Base-by-base conservation (phyloP, 2,329 filamentous ascomycete species). In the Didymellaceae sp. region DNA sequence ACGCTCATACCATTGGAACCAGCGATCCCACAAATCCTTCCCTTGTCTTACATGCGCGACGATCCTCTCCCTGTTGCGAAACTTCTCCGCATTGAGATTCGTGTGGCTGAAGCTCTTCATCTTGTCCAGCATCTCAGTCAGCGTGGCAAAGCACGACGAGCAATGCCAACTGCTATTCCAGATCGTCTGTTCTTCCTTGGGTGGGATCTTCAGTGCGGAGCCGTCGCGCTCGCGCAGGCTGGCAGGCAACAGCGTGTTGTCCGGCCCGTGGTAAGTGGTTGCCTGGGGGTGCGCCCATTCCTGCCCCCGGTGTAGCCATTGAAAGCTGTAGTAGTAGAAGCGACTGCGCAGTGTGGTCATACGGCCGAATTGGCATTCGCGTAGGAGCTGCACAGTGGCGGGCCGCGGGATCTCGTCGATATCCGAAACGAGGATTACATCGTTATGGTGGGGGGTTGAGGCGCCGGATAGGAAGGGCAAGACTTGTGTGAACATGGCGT, bases 371-470 rank as follows among this genome's bases (percentile, higher is more conserved):
- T 50, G 30, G 33, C 51, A 54, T 14, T 43, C 45, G 14, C 45
- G 44, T 20, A 54, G 45, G 5, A 54, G 40, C 10, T 47, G 44
- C 7, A 54, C 45, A 20, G 51, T 50, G 14, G 38, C 45, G 11
- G 51, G 51, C 6, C 51, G 51, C 0, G 83, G 82, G 2, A 86
- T 79, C 71, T 86, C 84, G 66, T 86, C 82, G 13, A 85, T 79
- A 62, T 86, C 83, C 46, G 82, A 79, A 2, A 86, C 80, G 45
- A 86, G 66, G 20, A 86, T 74, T 20, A 83, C 81, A 61, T 87
- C 84, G 45, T 80, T 80, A 26, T 67, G 55, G 2, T 65, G 43
- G 0, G 70, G 62, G 2, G 83, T 78, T 34, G 74, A 63, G 2
- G 67, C 64, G 41, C 75, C 78, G 1, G 62, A 52, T 13, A 86